phyloP scores from a whole-genome alignment of 2,329 filamentous ascomycete genomes.

The Akanthomyces dipterigenus region DNA sequence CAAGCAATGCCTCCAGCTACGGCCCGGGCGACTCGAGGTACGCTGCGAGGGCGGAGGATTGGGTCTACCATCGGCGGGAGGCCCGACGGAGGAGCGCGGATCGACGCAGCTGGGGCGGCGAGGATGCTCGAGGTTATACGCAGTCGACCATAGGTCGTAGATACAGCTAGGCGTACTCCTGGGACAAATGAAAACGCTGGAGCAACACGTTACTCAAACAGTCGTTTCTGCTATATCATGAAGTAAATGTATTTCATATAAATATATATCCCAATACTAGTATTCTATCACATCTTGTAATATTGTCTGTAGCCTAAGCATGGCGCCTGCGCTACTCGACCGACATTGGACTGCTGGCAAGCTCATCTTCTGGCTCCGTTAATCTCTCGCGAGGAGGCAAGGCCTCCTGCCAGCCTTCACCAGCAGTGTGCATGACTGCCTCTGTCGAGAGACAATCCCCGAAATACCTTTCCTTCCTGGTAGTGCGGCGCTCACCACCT shows the following conservation, averaged over 20 bases:
- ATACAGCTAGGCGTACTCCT: neutral
- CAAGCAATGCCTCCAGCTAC: neutral
- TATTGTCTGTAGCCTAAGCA: neutral
- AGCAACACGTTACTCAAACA: conserved; percentile 1
- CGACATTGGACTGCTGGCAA: conserved; percentile 5
- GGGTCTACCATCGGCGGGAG: neutral
- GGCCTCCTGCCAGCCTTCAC: conserved; percentile 31
- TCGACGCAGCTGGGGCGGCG: neutral
- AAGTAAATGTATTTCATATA: neutral
- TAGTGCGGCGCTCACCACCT: conserved; percentile 60
- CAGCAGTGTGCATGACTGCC: conserved; percentile 60
- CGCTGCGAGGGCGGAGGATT: neutral
- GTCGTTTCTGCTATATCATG: neutral
- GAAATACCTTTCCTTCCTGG: conserved; percentile 69
- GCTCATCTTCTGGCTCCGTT: neutral
- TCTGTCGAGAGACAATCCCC: conserved; percentile 50
- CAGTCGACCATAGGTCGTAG: neutral
- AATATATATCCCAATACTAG: neutral
- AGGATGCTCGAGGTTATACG: neutral
- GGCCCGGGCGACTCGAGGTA: neutral
- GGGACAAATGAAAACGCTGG: neutral
- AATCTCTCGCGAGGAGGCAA: neutral
- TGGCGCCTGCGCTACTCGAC: neutral
- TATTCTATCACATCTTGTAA: neutral
- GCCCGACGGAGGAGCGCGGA: neutral